These are phyloP conservation scores for Apiospora aurea DNA, from an alignment of 2,329 filamentous ascomycete species.

Conservation along the genomic window DNA sequence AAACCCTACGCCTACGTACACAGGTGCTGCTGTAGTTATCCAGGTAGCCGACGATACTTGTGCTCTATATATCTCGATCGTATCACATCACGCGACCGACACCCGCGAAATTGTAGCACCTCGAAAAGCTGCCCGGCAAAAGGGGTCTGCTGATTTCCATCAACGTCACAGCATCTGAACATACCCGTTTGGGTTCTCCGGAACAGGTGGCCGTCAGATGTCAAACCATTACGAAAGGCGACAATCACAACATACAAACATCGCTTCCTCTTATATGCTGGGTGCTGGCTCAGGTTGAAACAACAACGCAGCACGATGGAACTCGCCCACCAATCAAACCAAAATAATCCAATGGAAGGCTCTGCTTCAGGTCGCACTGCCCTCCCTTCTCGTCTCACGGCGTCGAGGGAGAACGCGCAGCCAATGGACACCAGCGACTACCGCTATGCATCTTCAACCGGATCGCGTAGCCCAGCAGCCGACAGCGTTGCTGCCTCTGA, in stretches of 20 bases:
- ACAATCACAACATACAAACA: conserved; percentile 12
- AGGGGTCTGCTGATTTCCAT: conserved; percentile 12
- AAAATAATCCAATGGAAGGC: conserved; percentile 22
- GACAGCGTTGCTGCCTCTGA: conserved; percentile 25
- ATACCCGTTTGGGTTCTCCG: background rate
- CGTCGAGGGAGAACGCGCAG: conserved; percentile 22
- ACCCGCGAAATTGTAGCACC: conserved; percentile 9
- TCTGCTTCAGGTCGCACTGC: conserved; percentile 26
- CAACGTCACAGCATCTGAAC: conserved; percentile 17
- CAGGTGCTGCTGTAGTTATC: conserved; percentile 7
- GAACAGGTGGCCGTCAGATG: conserved; percentile 19
- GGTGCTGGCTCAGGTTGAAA: conserved; percentile 6
- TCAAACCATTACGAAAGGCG: background rate
- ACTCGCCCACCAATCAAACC: conserved; percentile 20
- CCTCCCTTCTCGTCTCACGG: conserved; percentile 26
- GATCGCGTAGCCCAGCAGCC: conserved; percentile 28
- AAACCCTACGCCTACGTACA: conserved; percentile 1
- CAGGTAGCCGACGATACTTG: conserved; percentile 18
- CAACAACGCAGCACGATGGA: conserved; percentile 23
- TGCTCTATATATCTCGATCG: conserved; percentile 8
- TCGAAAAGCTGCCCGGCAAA: conserved; percentile 3
- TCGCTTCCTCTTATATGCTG: conserved; percentile 10
- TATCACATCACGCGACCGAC: conserved; percentile 22
- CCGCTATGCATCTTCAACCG: conserved; percentile 27
- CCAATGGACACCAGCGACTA: conserved; percentile 20